Evolutionary conservation across 2,329 filamentous ascomycete species (phyloP).

Genomic region (Sporothrix schenckii): DNA sequence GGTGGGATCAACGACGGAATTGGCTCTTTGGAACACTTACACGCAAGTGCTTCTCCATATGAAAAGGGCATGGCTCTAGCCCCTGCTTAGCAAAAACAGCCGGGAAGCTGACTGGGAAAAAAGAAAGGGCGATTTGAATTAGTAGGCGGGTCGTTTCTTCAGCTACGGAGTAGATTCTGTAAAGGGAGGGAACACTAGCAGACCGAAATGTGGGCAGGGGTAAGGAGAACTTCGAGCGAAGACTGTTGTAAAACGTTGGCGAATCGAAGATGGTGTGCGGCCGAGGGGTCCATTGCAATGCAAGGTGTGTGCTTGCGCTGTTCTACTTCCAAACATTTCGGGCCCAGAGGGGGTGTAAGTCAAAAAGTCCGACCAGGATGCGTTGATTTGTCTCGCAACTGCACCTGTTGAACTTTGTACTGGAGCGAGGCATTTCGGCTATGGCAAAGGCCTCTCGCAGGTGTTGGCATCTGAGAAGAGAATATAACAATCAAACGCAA

Average conservation of each 20-base stretch:
- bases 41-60: conserved; percentile 8
- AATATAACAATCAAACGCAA: neutral
- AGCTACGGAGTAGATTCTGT: neutral
- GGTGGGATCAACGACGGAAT: neutral
- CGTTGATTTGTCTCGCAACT: neutral
- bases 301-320: conserved; percentile 5
- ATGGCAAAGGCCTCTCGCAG: neutral
- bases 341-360: neutral
- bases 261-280: conserved; percentile 17
- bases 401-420: neutral
- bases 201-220: neutral
- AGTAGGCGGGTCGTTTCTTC: conserved; percentile 17
- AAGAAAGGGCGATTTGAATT: neutral
- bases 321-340: neutral
- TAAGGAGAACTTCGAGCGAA: neutral
- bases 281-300: no score
- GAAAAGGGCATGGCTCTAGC: neutral
- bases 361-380: neutral
- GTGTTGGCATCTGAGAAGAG: neutral
- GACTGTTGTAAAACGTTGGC: neutral
- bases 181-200: conserved; percentile 6
- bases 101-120: conserved; percentile 21
- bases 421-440: neutral
- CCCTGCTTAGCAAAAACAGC: conserved; percentile 29
- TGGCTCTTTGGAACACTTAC: no score